Evolutionary conservation across 371 early-diverging fungal species (phyloP), one percentile per base, ranked within the genome.

Genomic region (Rhizomucor miehei): DNA sequence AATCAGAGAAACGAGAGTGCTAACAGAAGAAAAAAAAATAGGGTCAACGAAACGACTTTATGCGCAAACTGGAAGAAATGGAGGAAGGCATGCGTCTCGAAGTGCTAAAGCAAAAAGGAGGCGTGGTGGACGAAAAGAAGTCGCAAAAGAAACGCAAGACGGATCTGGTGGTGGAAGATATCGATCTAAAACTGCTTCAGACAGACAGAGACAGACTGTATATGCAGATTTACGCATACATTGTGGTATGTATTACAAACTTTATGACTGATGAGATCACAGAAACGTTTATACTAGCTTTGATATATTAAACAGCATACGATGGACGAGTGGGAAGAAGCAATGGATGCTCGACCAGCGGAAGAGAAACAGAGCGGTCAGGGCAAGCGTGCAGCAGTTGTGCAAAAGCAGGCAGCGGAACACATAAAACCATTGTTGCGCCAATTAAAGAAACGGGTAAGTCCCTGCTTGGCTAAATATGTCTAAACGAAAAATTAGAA

Each of bases 21-120:
- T 29, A 29, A 29, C 29, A 5, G 6, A 16, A 19, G 11, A 44
- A 56, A 38, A 16, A 16, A 19, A 41, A 44, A 56, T 73, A 59
- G 51, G 95, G 96, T 44, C 94, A 93, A 72, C 86, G 89, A 23
- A 94, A 95, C 71, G 95, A 96, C 65, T 96, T 91, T 68, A 86
- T 87, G 73, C 79, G 82, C 35, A 84, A 86, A 17, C 48, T 97
- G 66, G 93, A 90, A 63, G 88, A 87, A 39, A 90, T 92, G 54
- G 97, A 95, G 47, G 82, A 85, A 4, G 90, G 89, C 37, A 77
- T 93, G 62, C 87, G 87, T 57, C 57, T 91, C 29, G 93, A 91
- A 46, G 82, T 82, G 6, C 64, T 94, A 36, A 81, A 80, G 29
- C 78, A 82, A 23, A 81, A 80, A 59, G 77, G 71, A 8, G 79